Evolutionary conservation across 164 flowering plant species (phyloP).

Genomic region (Vitis cinerea): DNA sequence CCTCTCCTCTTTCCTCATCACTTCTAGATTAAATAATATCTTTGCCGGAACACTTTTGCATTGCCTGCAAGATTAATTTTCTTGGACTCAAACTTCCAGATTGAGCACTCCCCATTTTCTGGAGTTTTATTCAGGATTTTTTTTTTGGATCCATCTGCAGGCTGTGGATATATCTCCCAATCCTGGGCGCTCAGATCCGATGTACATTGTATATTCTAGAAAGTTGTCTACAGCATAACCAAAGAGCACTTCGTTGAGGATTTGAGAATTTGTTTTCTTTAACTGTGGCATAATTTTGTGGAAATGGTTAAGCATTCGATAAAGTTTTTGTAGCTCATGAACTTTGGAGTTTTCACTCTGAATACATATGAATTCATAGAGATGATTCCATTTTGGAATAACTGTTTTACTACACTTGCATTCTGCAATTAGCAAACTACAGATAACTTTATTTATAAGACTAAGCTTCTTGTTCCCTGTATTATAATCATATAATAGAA

Average conservation of each 20-base stretch:
- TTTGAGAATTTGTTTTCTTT: neutral
- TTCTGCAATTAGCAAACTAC: neutral
- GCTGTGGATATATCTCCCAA: slow-evolving; percentile 94
- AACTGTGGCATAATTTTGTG: neutral
- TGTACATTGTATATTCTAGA: slow-evolving; percentile 84
- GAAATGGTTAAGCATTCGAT: neutral
- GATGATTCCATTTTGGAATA: neutral
- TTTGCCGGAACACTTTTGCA: no score
- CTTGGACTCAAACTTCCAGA: no score
- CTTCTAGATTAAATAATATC: no score
- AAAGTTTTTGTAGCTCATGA: neutral
- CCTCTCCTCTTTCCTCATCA: no score
- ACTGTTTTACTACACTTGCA: neutral
- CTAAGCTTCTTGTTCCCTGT: neutral
- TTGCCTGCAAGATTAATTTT: no score
- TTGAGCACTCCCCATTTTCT: no score
- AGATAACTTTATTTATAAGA: neutral
- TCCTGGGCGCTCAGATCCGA: slow-evolving; percentile 91
- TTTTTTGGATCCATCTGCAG: slow-evolving; percentile 36
- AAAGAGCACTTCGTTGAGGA: neutral
- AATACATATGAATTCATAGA: neutral
- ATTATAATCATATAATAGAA: neutral
- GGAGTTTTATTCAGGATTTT: no score
- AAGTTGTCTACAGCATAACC: slow-evolving; percentile 51
- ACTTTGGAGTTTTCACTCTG: neutral